Evolutionary conservation across 2,329 filamentous ascomycete species (phyloP), one percentile per base, ranked within the genome.

Genomic region (Tolypocladium guangdongense): DNA sequence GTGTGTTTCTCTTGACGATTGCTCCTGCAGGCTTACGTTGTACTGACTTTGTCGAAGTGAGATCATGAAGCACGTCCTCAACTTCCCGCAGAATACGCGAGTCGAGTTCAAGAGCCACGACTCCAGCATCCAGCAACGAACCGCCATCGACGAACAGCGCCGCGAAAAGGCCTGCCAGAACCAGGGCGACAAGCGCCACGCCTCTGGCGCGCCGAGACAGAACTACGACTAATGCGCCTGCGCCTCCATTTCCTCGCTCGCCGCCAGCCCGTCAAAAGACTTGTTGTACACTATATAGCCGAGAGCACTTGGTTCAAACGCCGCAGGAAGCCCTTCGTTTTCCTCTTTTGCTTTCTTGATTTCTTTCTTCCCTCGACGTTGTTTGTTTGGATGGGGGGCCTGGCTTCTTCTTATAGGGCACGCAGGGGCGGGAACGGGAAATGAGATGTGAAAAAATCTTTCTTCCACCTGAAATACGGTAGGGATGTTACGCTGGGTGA

Each of bases 91-190:
- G 46, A 92, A 96, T 68, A 97, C 93, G 38, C 88, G 87, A 64
- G 86, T 99, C 56, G 84, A 93, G 62, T 99, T 91, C 83, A 95
- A 96, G 74, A 93, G 87, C 66, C 93, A 99, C 69, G 91, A 96
- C 66, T 89, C 92, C 59, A 96, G 90, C 70, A 96, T 99, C 66
- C 87, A 90, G 61, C 91, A 96, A 73, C 83, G 90, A 60, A 88
- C 86, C 33, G 88, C 88, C 22, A 90, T 96, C 58, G 91, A 96
- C 64, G 90, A 96, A 70, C 88, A 89, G 53, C 87, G 91, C 57
- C 89, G 92, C 61, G 90, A 96, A 65, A 95, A 95, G 72, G 79
- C 75, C 20, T 70, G 71, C 54, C 77, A 81, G 60, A 71, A 74
- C 56, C 68, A 72, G 53, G 64, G 68, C 58, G 71, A 73, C 54